Conservation (phyloP, 306 rosid genomes). For the Abrus pulchellus region DNA sequence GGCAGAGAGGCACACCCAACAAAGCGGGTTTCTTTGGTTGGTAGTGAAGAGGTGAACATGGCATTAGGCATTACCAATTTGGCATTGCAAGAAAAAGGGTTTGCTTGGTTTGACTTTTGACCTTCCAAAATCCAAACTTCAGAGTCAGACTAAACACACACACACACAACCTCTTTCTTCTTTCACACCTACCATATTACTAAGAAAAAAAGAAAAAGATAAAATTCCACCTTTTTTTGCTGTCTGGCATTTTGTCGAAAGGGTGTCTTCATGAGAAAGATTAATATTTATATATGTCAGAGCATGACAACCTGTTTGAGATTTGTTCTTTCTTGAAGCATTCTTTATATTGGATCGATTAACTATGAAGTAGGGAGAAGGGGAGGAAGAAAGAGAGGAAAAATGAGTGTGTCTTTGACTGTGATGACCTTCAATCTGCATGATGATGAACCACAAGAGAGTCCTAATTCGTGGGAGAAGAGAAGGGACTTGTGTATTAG, state of each 20-base stretch:
- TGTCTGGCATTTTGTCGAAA: slow-evolving; percentile 38
- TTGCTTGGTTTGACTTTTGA: too few species aligned
- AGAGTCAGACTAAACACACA: too few species aligned
- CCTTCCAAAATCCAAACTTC: too few species aligned
- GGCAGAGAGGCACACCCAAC: too few species aligned
- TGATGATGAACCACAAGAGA: slow-evolving; percentile 84
- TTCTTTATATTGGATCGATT: slow-evolving; percentile 25
- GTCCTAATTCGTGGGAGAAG: slow-evolving; percentile 97
- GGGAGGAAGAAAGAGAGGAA: slow-evolving; percentile 27
- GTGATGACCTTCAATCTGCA: slow-evolving; percentile 96
- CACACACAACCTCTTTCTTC: too few species aligned
- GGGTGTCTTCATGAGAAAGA: slow-evolving; percentile 13
- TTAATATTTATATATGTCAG: slow-evolving; percentile 3
- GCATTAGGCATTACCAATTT: too few species aligned
- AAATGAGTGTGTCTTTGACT: slow-evolving; percentile 92
- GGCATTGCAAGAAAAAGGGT: too few species aligned
- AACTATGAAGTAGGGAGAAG: slow-evolving; percentile 49
- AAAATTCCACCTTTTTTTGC: neutral
- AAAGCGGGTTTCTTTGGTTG: too few species aligned
- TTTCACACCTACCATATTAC: too few species aligned
- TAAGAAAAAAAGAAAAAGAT: too few species aligned
- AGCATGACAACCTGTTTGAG: slow-evolving; percentile 22
- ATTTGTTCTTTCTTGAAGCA: slow-evolving; percentile 39
- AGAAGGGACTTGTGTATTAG: slow-evolving; percentile 90
- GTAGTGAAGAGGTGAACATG: too few species aligned